These are phyloP conservation scores for Quercus robur DNA, from an alignment of 306 rosid genomes.

Conservation along the genomic window DNA sequence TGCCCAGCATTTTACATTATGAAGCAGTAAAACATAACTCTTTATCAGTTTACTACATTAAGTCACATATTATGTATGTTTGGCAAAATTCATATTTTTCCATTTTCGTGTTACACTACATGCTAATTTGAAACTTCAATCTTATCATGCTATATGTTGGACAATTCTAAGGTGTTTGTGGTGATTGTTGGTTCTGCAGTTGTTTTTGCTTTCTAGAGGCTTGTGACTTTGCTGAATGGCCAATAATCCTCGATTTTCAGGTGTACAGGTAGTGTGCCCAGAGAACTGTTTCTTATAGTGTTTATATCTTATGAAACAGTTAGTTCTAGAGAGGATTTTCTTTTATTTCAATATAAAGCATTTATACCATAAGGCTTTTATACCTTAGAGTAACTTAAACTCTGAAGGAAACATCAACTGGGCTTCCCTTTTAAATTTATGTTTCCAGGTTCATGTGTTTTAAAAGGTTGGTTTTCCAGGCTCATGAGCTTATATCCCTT, in stretches of 20 bases:
- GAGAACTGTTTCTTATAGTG: background rate
- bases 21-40: background rate
- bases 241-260: constrained; percentile 77
- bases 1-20: background rate
- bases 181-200: constrained; percentile 37
- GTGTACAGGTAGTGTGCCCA: constrained; percentile 57
- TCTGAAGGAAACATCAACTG: background rate
- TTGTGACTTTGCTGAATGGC: constrained; percentile 41
- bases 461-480: background rate
- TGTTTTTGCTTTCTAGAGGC: constrained; percentile 19
- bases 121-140: background rate
- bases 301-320: background rate
- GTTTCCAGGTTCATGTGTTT: background rate
- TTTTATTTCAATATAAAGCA: background rate
- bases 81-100: background rate
- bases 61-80: background rate
- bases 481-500: too few species aligned
- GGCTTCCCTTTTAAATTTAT: background rate
- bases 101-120: background rate
- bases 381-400: background rate
- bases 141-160: background rate
- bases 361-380: background rate
- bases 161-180: background rate
- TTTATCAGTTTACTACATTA: background rate
- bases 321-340: background rate